Evolutionary conservation across 2,329 filamentous ascomycete species (phyloP).

Genomic region (Cadophora gregata): DNA sequence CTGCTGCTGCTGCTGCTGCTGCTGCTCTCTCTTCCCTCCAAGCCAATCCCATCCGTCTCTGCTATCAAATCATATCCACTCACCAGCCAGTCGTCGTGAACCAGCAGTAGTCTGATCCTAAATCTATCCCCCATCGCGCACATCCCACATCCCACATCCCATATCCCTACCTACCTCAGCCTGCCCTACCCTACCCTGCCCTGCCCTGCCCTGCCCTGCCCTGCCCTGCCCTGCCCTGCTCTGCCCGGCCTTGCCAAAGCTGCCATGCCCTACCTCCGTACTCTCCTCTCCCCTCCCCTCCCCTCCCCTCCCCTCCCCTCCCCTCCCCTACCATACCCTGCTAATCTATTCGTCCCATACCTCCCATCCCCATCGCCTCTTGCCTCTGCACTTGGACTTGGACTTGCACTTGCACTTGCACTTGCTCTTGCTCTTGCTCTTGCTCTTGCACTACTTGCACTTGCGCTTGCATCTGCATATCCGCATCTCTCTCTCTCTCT

Average conservation of each 20-base stretch:
- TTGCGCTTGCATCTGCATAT: not conserved
- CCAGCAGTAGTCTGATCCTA: constrained; percentile 6
- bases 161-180: not conserved
- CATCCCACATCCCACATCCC: not conserved
- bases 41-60: not conserved
- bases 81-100: not conserved
- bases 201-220: constrained; percentile 1
- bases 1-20: not conserved
- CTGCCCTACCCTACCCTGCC: constrained; percentile 10
- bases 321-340: too few species aligned
- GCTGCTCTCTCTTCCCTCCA: not conserved
- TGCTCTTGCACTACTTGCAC: not conserved
- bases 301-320: not conserved
- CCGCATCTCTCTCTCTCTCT: constrained; percentile 2
- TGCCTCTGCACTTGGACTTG: not conserved
- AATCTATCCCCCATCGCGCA: not conserved
- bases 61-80: constrained; percentile 4
- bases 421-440: not conserved
- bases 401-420: not conserved
- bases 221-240: not conserved
- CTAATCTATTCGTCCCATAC: too few species aligned
- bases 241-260: not conserved
- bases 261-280: not conserved
- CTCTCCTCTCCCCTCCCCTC: not conserved
- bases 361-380: not conserved